A percentile compares a stretch with the other conserved stretches of the same genome.
Conservation (phyloP, 2,329 filamentous ascomycete genomes). For the Aspergillus aculeatus region DNA sequence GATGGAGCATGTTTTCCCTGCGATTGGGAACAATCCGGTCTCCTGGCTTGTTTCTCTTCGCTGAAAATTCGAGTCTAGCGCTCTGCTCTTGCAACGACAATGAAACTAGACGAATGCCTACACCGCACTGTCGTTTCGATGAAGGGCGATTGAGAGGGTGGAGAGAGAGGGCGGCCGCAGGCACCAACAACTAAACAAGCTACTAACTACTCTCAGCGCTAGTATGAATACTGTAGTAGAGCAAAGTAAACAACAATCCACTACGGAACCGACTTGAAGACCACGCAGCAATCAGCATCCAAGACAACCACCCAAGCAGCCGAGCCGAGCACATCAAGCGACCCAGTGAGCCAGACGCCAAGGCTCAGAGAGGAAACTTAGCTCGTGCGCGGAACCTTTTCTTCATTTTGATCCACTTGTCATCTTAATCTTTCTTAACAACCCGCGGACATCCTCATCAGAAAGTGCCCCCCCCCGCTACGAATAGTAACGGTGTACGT, state of each 20-base stretch:
- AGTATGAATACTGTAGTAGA: no score
- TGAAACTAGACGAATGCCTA: neutral
- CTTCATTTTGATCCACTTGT: neutral
- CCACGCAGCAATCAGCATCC: no score
- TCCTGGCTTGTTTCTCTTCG: neutral
- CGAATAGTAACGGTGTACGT: neutral
- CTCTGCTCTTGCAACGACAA: neutral
- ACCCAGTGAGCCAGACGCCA: neutral
- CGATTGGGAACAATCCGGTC: no score
- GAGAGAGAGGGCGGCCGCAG: neutral
- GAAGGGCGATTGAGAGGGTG: neutral
- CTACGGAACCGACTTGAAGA: no score
- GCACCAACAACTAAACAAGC: neutral
- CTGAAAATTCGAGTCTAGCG: neutral
- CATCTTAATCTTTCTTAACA: neutral
- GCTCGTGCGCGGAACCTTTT: neutral
- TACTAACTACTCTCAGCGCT: neutral
- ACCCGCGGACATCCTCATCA: neutral
- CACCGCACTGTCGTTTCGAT: neutral
- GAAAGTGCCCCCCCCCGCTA: neutral
- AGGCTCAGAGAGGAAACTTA: neutral
- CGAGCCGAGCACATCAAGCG: neutral
- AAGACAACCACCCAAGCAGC: neutral
- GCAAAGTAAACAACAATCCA: no score
- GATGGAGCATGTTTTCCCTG: neutral